These are phyloP conservation scores for Talaromyces amestolkiae DNA, from an alignment of 2,329 filamentous ascomycete species.

Conservation along the genomic window DNA sequence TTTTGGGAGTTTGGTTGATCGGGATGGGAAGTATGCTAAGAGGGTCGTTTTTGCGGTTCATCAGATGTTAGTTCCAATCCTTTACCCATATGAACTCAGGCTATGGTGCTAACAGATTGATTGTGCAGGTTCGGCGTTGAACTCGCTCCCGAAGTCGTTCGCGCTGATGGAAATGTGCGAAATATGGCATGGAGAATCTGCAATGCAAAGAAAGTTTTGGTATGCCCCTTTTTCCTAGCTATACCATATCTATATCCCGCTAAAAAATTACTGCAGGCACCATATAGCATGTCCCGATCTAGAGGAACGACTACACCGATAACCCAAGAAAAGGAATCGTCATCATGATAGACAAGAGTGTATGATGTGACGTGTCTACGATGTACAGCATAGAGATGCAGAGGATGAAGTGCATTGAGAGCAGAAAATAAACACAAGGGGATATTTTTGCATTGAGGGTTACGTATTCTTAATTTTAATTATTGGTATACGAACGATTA, in stretches of 20 bases:
- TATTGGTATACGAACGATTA: not conserved
- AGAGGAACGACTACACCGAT: conserved; percentile 62
- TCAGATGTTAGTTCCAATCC: conserved; percentile 65
- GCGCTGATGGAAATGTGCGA: conserved; percentile 83
- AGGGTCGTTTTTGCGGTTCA: conserved; percentile 90
- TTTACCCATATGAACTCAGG: not conserved
- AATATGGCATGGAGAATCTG: conserved; percentile 93
- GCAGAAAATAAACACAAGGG: not conserved
- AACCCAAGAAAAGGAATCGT: conserved; percentile 21
- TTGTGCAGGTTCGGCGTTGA: conserved; percentile 76
- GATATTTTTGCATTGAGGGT: not conserved
- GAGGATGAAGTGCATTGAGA: not conserved
- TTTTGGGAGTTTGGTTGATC: conserved; percentile 81
- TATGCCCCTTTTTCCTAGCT: conserved; percentile 47
- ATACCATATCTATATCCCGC: not conserved
- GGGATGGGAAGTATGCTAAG: conserved; percentile 83
- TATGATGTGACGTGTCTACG: not conserved
- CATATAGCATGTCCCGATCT: conserved; percentile 68
- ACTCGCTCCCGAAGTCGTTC: conserved; percentile 87
- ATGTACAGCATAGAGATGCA: conserved; percentile 6
- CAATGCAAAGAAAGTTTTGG: conserved; percentile 91
- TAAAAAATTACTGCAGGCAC: conserved; percentile 51
- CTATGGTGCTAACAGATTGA: conserved; percentile 20
- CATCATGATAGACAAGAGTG: not conserved
- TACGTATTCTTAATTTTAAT: conserved; percentile 4